A percentile compares a stretch with the other conserved stretches of the same genome.
These are phyloP conservation scores for Xylaria arbuscula DNA, from an alignment of 2,329 filamentous ascomycete genomes.

Conservation along the genomic window DNA sequence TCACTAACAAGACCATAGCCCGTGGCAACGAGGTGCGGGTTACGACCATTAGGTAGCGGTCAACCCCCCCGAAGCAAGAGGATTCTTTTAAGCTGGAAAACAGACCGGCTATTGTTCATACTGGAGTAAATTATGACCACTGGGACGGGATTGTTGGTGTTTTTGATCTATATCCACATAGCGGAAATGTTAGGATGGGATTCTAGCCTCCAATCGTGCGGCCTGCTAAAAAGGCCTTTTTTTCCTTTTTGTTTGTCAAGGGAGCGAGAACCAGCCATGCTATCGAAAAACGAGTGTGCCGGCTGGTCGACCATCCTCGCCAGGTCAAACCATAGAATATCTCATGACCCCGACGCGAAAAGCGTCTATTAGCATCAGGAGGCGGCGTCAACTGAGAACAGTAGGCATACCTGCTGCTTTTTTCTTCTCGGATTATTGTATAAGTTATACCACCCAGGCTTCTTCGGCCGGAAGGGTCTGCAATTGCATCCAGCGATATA, in stretches of 20 bases:
- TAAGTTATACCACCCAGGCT: conserved; percentile 37
- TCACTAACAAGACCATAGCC: conserved; percentile 52
- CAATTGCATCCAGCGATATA: conserved; percentile 34
- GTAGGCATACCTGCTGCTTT: conserved; percentile 29
- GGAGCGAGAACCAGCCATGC: conserved; percentile 20
- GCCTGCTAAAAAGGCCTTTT: conserved; percentile 23
- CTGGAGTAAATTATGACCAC: conserved; percentile 48
- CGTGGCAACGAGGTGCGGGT: conserved; percentile 67
- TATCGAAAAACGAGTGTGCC: conserved; percentile 16
- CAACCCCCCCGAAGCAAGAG: conserved; percentile 40
- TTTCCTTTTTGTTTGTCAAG: conserved; percentile 11
- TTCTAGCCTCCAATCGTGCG: conserved; percentile 40
- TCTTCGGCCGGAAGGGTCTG: conserved; percentile 21
- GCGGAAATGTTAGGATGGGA: conserved; percentile 40
- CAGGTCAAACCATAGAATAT: conserved; percentile 29
- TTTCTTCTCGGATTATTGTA: conserved; percentile 38
- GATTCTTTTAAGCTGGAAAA: conserved; percentile 44
- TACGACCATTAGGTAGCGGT: conserved; percentile 59
- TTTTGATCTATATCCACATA: conserved; percentile 47
- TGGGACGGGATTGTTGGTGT: conserved; percentile 47
- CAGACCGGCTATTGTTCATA: conserved; percentile 45
- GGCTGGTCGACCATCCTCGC: conserved; percentile 12
- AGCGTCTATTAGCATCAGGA: conserved; percentile 42
- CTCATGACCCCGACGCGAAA: conserved; percentile 36
- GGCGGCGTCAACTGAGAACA: conserved; percentile 40